A percentile compares a stretch with the other conserved stretches of the same genome.
Evolutionary conservation across 805 yeast species (phyloP).

Genomic region (Candida stauntonica): DNA sequence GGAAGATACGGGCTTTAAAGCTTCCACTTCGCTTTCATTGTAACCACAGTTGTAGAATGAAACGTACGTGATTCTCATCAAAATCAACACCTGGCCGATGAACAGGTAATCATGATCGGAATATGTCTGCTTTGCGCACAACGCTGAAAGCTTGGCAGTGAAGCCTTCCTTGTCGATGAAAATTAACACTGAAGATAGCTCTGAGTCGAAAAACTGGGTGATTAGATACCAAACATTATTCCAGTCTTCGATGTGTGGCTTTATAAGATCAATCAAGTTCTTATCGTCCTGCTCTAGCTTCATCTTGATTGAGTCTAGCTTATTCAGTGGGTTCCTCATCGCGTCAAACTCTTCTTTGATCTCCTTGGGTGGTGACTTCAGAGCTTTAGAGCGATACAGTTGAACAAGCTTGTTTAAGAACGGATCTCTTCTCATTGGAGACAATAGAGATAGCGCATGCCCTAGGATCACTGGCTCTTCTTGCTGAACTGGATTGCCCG

Average conservation of each 20-base stretch:
- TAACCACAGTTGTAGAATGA: conserved; percentile 21
- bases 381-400: conserved; percentile 1
- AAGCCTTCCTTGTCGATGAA: conserved; percentile 13
- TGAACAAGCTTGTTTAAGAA: conserved; percentile 6
- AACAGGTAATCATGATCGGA: conserved; percentile 12
- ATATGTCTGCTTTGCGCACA: conserved; percentile 7
- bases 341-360: conserved; percentile 6
- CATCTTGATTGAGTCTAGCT: conserved; percentile 4
- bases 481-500: conserved; percentile 1
- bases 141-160: conserved; percentile 5
- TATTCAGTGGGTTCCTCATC: conserved; percentile 2
- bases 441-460: conserved; percentile 9
- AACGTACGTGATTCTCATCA: conserved; percentile 16
- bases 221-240: conserved; percentile 10
- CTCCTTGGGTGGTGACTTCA: conserved; percentile 1
- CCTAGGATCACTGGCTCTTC: conserved; percentile 9
- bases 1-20: conserved; percentile 4
- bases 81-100: conserved; percentile 14
- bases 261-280: conserved; percentile 2
- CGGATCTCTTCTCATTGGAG: conserved; percentile 6
- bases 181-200: conserved; percentile 2
- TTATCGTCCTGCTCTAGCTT: conserved; percentile 1
- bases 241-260: conserved; percentile 5
- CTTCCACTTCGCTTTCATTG: conserved; percentile 6
- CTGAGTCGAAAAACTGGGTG: conserved; percentile 8